Evolutionary conservation across 2,329 filamentous ascomycete species (phyloP), one percentile per base, ranked within the genome.

Genomic region (Aureobasidium lini): DNA sequence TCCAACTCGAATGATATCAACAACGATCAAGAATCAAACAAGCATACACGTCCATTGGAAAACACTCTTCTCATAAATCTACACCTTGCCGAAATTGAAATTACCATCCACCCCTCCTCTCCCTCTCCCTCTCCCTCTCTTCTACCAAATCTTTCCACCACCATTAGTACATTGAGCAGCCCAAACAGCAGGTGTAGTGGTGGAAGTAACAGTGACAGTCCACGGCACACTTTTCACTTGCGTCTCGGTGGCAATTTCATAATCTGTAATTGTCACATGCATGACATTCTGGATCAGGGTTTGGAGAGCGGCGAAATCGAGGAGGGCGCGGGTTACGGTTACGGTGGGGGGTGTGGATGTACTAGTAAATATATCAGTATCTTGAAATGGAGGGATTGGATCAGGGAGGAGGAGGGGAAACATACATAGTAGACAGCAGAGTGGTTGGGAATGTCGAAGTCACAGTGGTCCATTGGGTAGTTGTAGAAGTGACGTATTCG

Each of bases 161-260:
- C 15, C 15, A 9, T 7, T 29, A 2, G 54, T 47, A 13, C 54
- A 57, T 16, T 34, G 13, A 8, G 54, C 54, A 10, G 11, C 43
- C 40, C 28, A 16, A 16, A 7, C 32, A 11, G 11, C 29, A n/a
- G 42, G 31, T 10, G 42, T 57, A 6, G 54, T 48, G 1, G 54
- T 57, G 11, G 13, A 23, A 8, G 54, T 57, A 6, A 47, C 31
- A 1, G 54, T 57, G 9, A 57, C 54, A 6, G 54, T 57, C 54
- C 54, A 57, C 1, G 54, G 54, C 3, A 57, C 54, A 23, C 11
- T 28, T 13, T 57, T 57, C 6, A 18, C 39, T 5, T 16, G 16
- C 1, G 40, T 46, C 15, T 9, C 16, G 13, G 11, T 13, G 2
- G 54, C 54, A 46, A 57, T 16, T 6, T 40, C 36, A 9, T 23